Conservation (phyloP, 108 stramenopile species). For the Cyclotella distinguenda region DNA sequence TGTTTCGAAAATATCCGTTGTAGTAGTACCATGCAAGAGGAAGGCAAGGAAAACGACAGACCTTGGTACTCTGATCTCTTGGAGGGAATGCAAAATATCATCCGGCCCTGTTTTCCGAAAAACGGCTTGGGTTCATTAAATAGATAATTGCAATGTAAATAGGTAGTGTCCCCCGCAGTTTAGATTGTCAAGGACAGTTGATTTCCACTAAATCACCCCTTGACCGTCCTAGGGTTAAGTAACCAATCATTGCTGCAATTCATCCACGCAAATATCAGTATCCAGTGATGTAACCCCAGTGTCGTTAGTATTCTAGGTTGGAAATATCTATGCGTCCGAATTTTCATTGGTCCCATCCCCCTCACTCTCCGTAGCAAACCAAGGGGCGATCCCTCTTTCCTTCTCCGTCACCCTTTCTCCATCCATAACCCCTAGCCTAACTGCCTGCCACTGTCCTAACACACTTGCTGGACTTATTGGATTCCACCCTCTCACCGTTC, state of each 20-base stretch:
- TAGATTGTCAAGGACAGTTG: too few species aligned
- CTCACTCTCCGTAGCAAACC: conserved; percentile 61
- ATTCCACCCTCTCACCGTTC: conserved; percentile 83
- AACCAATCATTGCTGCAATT: too few species aligned
- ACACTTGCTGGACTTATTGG: conserved; percentile 69
- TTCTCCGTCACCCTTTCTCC: conserved; percentile 59
- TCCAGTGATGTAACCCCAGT: too few species aligned
- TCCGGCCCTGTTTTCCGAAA: conserved; percentile 8
- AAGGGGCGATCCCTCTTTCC: conserved; percentile 78
- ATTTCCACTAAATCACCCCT: too few species aligned
- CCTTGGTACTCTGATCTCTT: conserved; percentile 16
- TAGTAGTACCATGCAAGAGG: not conserved
- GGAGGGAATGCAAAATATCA: conserved; percentile 3
- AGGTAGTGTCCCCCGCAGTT: too few species aligned
- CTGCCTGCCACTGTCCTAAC: conserved; percentile 82
- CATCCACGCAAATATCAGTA: too few species aligned
- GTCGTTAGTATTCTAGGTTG: too few species aligned
- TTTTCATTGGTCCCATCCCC: conserved; percentile 14
- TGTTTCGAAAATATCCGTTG: not conserved
- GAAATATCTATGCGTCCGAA: too few species aligned
- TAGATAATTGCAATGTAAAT: too few species aligned
- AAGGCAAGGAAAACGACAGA: conserved; percentile 3
- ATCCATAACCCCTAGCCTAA: conserved; percentile 57
- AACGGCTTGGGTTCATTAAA: too few species aligned
- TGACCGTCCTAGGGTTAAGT: too few species aligned